Evolutionary conservation across 2,329 filamentous ascomycete genomes (phyloP).

Genomic region (Cytospora piceicola): DNA sequence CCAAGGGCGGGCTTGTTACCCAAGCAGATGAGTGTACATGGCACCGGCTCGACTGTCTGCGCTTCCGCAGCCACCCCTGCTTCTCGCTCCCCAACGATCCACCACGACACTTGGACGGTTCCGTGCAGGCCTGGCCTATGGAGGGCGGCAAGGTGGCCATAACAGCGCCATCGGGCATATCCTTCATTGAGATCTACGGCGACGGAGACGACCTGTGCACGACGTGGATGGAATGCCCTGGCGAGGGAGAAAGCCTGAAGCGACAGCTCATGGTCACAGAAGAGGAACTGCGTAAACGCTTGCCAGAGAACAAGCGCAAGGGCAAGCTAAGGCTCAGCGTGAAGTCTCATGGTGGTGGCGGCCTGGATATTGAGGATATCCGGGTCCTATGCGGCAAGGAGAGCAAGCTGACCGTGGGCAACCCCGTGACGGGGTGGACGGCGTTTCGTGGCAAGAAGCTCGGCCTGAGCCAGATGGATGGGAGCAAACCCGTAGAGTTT

Average conservation of each 20-base stretch:
- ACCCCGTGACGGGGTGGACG: conserved; percentile 60
- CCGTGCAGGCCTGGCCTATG: conserved; percentile 83
- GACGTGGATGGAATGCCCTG: conserved; percentile 79
- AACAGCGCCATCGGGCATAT: conserved; percentile 79
- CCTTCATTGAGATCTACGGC: conserved; percentile 80
- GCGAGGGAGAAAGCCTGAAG: conserved; percentile 47
- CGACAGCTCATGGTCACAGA: conserved; percentile 77
- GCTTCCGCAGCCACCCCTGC: conserved; percentile 87
- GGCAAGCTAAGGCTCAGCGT: conserved; percentile 72
- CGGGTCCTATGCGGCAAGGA: conserved; percentile 70
- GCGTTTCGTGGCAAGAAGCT: conserved; percentile 78
- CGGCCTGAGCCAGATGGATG: conserved; percentile 72
- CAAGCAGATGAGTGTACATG: conserved; percentile 85
- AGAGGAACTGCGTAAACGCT: conserved; percentile 68
- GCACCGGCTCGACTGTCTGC: conserved; percentile 87
- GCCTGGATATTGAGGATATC: conserved; percentile 78
- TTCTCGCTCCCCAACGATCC: conserved; percentile 83
- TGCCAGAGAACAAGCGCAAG: conserved; percentile 75
- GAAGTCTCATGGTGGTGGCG: conserved; percentile 76
- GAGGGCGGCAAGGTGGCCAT: conserved; percentile 77
- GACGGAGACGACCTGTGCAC: conserved; percentile 82
- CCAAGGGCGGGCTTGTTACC: conserved; percentile 75
- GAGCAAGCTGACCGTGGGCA: conserved; percentile 74
- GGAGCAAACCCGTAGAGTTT: conserved; percentile 70
- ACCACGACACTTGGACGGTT: conserved; percentile 66